These are phyloP conservation scores for Phytopythium ostracodes DNA, from an alignment of 352 stramenopile genomes.

Conservation along the genomic window DNA sequence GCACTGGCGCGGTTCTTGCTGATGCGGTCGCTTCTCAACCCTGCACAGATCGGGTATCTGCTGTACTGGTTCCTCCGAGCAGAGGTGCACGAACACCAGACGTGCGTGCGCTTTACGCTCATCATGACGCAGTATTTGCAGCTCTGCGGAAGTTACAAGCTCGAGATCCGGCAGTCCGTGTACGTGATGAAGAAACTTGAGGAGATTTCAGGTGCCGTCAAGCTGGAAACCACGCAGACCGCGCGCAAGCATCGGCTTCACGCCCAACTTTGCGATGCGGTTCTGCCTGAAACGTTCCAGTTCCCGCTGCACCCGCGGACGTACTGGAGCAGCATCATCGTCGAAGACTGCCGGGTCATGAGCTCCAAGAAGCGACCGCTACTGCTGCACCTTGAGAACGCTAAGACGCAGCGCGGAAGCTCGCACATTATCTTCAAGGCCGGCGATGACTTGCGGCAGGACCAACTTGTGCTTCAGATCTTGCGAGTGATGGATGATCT, in stretches of 20 bases:
- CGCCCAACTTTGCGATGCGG: constrained; percentile 37
- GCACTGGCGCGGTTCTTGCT: constrained; percentile 74
- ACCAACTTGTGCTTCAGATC: constrained; percentile 92
- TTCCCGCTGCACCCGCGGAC: constrained; percentile 83
- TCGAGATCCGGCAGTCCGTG: constrained; percentile 88
- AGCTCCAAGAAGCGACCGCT: constrained; percentile 92
- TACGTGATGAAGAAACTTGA: constrained; percentile 92
- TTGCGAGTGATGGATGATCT: constrained; percentile 90
- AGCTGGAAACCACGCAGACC: constrained; percentile 33
- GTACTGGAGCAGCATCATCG: constrained; percentile 72
- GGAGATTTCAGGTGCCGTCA: constrained; percentile 62
- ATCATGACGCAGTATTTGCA: constrained; percentile 81
- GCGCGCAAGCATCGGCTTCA: constrained; percentile 53
- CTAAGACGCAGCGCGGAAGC: constrained; percentile 53
- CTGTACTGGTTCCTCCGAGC: constrained; percentile 83
- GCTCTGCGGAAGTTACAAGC: constrained; percentile 83
- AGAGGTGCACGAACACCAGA: constrained; percentile 62
- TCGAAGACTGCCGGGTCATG: constrained; percentile 90
- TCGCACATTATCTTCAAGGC: constrained; percentile 90
- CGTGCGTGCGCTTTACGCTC: constrained; percentile 57
- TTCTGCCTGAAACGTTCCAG: constrained; percentile 86
- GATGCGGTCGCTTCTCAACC: constrained; percentile 69
- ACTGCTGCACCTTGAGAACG: constrained; percentile 80
- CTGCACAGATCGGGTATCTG: constrained; percentile 74
- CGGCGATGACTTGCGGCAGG: constrained; percentile 91